Evolutionary conservation across 2,329 filamentous ascomycete species (phyloP).

Genomic region (Colletotrichum chlorophyti): DNA sequence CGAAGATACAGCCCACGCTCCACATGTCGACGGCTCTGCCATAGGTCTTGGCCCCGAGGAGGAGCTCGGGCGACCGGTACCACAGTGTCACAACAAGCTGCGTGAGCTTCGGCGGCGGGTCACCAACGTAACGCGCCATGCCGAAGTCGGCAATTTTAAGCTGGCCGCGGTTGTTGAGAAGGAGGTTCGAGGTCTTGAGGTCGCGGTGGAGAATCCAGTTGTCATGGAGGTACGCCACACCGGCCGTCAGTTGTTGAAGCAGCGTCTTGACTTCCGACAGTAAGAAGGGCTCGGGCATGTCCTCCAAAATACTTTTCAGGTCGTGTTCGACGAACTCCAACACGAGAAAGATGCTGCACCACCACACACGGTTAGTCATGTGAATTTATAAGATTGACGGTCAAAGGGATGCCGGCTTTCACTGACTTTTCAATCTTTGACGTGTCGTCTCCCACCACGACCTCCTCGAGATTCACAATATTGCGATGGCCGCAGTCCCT

Average conservation of each 20-base stretch:
- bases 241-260: slow-evolving; percentile 80
- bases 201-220: slow-evolving; percentile 94
- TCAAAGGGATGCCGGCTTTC: slow-evolving; percentile 35
- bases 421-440: slow-evolving; percentile 60
- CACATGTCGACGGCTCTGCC: slow-evolving; percentile 86
- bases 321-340: slow-evolving; percentile 99
- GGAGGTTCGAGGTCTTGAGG: slow-evolving; percentile 90
- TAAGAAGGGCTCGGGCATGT: slow-evolving; percentile 93
- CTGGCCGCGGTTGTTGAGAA: slow-evolving; percentile 93
- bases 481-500: slow-evolving; percentile 82
- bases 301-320: slow-evolving; percentile 88
- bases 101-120: slow-evolving; percentile 80
- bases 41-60: slow-evolving; percentile 82
- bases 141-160: slow-evolving; percentile 98
- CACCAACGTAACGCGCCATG: slow-evolving; percentile 90
- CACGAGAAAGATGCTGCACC: slow-evolving; percentile 85
- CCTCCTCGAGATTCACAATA: slow-evolving; percentile 81
- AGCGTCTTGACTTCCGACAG: slow-evolving; percentile 93
- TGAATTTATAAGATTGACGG: slow-evolving; percentile 39
- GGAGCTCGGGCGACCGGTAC: slow-evolving; percentile 92
- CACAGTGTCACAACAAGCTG: slow-evolving; percentile 95
- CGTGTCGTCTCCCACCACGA: slow-evolving; percentile 76
- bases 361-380: slow-evolving; percentile 31
- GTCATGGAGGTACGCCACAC: slow-evolving; percentile 83
- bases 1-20: slow-evolving; percentile 96